Base-by-base conservation (phyloP, 257 asterid genomes). In the Plantago ovata region DNA sequence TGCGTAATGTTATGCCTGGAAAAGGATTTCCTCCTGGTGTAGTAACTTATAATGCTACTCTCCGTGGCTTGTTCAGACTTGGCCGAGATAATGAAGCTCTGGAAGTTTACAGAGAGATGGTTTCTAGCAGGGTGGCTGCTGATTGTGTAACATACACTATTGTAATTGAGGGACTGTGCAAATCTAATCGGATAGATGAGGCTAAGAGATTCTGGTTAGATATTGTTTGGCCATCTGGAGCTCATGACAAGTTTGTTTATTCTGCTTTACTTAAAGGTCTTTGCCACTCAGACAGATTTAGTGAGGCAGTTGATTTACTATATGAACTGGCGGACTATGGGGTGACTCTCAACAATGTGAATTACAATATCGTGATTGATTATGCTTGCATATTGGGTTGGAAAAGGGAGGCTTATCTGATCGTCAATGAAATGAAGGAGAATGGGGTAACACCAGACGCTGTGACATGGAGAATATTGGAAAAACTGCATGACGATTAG, bases 391-490 rank as follows among this genome's bases (percentile, higher is more conserved):
- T 58, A 69, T 59, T 78, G 51, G 94, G 94, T 21, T 69, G 82
- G 73, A 92, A 81, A 83, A 81, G 65, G 54, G 96, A 83, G 62
- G 95, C 93, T 61, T 85, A 88, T 72, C 86, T 72, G 85, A 80
- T 92, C 40, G 36, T 81, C 28, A 78, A 88, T 33, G 95, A 92
- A 65, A 88, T 92, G 98, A 92, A 74, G 68, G 80, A 78, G 64
- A 85, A 85, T 71, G 94, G 85, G 22, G 56, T 88, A 9, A 36
- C 38, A 62, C 95, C 95, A 7, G 95, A 92, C 80, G 77, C 93
- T 19, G 86, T 82, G 28, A 81, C 96, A 1, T 87, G 96, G 96
- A 87, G 95, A 73, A 83, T 88, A 73, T 73, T 92, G 64, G 82
- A 83, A 69, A 85, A 76, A 57, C 74, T 87, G 74, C 95, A 78